phyloP scores from a whole-genome alignment of 2,329 filamentous ascomycete genomes.

The Paramyrothecium sp. region DNA sequence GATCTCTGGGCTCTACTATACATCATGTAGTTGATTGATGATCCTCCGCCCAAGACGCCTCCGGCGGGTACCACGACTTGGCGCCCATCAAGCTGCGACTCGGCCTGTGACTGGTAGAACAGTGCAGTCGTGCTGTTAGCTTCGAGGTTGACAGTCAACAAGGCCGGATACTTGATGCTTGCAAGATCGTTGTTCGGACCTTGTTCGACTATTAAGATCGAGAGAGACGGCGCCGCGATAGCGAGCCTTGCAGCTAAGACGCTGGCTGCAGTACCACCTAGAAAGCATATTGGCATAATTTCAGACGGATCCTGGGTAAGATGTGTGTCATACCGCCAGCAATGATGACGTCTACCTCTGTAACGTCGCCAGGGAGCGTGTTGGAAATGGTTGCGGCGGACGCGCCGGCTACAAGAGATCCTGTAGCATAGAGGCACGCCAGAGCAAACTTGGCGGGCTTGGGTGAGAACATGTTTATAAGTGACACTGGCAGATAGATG shows the following conservation, averaged over 20 bases:
- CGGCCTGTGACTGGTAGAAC: conserved; percentile 19
- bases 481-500: too few relatives aligned
- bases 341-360: background rate
- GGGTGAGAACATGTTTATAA: too few relatives aligned
- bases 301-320: too few relatives aligned
- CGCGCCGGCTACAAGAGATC: too few relatives aligned
- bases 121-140: conserved; percentile 15
- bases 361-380: background rate
- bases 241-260: conserved; percentile 22
- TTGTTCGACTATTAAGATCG: conserved; percentile 23
- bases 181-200: conserved; percentile 22
- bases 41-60: conserved; percentile 27
- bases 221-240: conserved; percentile 18
- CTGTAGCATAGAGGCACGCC: too few relatives aligned
- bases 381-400: too few relatives aligned
- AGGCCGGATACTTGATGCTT: conserved; percentile 16
- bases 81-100: conserved; percentile 18
- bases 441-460: too few relatives aligned
- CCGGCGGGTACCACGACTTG: conserved; percentile 18
- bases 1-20: conserved; percentile 23
- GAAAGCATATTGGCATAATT: too few relatives aligned
- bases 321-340: background rate
- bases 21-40: conserved; percentile 29
- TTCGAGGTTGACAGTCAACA: conserved; percentile 15
- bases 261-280: conserved; percentile 22